phyloP scores from a whole-genome alignment of 352 stramenopile genomes.

The Blastocystis sp. region DNA sequence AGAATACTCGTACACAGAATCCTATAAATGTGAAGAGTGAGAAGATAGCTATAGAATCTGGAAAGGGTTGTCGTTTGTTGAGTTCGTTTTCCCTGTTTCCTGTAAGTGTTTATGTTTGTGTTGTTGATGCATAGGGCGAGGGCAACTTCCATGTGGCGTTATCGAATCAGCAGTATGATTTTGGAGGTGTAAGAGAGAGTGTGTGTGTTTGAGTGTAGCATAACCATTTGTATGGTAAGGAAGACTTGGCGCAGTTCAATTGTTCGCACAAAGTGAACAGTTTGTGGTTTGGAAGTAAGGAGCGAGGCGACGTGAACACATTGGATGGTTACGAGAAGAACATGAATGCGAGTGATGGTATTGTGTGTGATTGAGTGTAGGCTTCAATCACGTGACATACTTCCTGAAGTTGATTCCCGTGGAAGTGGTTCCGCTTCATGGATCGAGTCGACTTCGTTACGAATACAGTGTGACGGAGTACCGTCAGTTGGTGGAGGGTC shows the following conservation, averaged over 20 bases:
- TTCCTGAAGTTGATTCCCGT: conserved; percentile 36
- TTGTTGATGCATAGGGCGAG: background rate
- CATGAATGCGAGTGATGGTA: background rate
- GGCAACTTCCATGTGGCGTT: conserved; percentile 31
- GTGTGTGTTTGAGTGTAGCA: background rate
- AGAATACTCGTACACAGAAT: background rate
- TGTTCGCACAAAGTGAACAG: background rate
- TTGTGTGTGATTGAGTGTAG: background rate
- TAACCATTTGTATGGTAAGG: background rate
- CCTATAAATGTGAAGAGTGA: background rate
- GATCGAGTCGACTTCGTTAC: background rate
- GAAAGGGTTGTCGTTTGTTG: background rate
- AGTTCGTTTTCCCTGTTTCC: background rate
- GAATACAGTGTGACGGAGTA: conserved; percentile 44
- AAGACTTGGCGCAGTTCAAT: conserved; percentile 17
- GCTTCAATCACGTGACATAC: conserved; percentile 24
- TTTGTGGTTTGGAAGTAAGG: background rate
- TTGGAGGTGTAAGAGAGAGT: background rate
- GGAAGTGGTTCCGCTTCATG: background rate
- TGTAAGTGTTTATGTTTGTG: background rate
- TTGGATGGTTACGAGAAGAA: conserved; percentile 4
- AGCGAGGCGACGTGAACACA: background rate
- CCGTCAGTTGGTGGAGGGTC: background rate
- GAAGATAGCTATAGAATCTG: background rate
- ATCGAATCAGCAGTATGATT: background rate